Evolutionary conservation across 2,329 filamentous ascomycete species (phyloP).

Genomic region (Penicillium italicum): DNA sequence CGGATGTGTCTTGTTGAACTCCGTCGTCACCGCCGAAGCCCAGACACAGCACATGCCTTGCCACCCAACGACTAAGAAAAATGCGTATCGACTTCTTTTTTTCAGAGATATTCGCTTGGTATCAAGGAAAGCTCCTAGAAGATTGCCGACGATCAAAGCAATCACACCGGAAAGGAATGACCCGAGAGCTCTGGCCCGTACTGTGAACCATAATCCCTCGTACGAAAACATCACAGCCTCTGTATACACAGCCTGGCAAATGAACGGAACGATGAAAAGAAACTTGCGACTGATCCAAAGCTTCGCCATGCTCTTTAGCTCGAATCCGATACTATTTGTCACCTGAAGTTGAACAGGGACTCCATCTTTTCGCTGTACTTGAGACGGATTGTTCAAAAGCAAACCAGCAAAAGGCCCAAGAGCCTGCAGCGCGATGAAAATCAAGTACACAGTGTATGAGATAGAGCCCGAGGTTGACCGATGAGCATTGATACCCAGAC

Average conservation of each 20-base stretch:
- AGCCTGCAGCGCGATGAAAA: conserved; percentile 69
- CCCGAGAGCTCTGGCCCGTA: conserved; percentile 64
- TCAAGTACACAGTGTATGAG: conserved; percentile 63
- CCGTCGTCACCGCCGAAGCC: conserved; percentile 62
- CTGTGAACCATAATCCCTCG: conserved; percentile 64
- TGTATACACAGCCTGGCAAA: conserved; percentile 66
- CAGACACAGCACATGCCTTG: conserved; percentile 72
- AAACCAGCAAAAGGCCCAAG: conserved; percentile 62
- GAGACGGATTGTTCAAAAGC: conserved; percentile 57
- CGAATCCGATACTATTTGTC: conserved; percentile 52
- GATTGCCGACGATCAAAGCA: conserved; percentile 62
- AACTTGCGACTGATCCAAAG: conserved; percentile 61
- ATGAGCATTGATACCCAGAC: conserved; percentile 62
- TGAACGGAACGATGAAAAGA: conserved; percentile 62
- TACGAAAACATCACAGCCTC: conserved; percentile 73
- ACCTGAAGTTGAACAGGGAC: conserved; percentile 59
- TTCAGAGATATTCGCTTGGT: conserved; percentile 54
- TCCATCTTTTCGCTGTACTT: conserved; percentile 65
- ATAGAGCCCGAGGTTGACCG: conserved; percentile 60
- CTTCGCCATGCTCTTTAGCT: conserved; percentile 58
- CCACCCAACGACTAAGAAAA: conserved; percentile 48
- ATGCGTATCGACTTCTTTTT: conserved; percentile 53
- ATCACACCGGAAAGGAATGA: conserved; percentile 68
- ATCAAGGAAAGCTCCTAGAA: conserved; percentile 65
- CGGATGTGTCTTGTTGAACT: conserved; percentile 56